Conservation (phyloP, 371 early-diverging fungal genomes). For the Rhizomucor miehei region DNA sequence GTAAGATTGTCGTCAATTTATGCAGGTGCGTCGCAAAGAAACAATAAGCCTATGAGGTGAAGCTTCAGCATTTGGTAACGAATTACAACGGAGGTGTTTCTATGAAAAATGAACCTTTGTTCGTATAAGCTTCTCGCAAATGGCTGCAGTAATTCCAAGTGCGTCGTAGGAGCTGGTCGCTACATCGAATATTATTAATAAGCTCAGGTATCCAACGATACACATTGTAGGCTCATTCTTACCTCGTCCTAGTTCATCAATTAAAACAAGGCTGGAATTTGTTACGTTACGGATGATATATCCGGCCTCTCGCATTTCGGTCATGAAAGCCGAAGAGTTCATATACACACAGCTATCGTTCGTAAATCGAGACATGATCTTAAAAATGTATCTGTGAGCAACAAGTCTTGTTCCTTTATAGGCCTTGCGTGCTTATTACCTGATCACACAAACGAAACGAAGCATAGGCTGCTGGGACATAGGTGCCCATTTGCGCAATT, state of each 20-base stretch:
- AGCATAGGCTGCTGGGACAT: constrained; percentile 91
- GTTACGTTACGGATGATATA: constrained; percentile 78
- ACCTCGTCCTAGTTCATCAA: constrained; percentile 98
- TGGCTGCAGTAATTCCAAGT: constrained; percentile 74
- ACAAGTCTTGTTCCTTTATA: background rate
- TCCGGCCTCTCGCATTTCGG: constrained; percentile 90
- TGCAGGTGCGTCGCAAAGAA: constrained; percentile 77
- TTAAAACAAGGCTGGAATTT: constrained; percentile 72
- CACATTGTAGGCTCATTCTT: too few relatives aligned
- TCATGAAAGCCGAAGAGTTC: constrained; percentile 84
- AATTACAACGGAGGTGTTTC: too few relatives aligned
- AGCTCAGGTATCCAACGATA: background rate
- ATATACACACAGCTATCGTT: constrained; percentile 66
- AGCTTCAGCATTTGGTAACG: background rate
- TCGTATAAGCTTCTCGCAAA: constrained; percentile 70
- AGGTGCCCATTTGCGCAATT: constrained; percentile 95
- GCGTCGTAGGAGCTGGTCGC: constrained; percentile 83
- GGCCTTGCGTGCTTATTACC: constrained; percentile 17
- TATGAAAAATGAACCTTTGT: constrained; percentile 49
- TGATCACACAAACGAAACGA: constrained; percentile 75
- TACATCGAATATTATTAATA: constrained; percentile 5
- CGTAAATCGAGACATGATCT: constrained; percentile 63
- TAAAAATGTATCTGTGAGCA: background rate
- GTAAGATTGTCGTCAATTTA: constrained; percentile 49
- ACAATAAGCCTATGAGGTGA: constrained; percentile 45